A percentile compares a stretch with the other conserved stretches of the same genome.
Conservation (phyloP, 345 rosid genomes). For the Citrus medica region DNA sequence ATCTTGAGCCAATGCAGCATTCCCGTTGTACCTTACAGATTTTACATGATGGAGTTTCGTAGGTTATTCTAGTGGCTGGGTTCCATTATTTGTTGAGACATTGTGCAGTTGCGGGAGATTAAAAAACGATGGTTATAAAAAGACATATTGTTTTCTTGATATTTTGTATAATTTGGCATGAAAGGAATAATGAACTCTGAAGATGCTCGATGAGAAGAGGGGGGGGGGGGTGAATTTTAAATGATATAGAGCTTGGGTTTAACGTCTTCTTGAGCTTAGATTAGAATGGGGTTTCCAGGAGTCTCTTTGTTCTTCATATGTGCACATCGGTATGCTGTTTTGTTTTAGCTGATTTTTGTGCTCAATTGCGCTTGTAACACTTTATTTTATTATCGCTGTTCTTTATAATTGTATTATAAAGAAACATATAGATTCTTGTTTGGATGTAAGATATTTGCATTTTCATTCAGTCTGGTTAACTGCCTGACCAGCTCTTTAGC, state of each 20-base stretch:
- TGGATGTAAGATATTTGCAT: not conserved
- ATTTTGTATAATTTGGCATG: not conserved
- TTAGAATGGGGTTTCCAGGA: not conserved
- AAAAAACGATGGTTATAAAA: not conserved
- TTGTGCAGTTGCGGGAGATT: not conserved
- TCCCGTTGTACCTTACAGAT: too few relatives aligned
- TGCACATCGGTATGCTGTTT: not conserved
- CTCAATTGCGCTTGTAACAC: not conserved
- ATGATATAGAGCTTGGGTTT: not conserved
- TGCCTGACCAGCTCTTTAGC: too few relatives aligned
- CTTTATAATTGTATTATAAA: not conserved
- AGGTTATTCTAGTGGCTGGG: not conserved
- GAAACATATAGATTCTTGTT: not conserved
- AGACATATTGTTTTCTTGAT: not conserved
- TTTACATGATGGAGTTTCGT: not conserved
- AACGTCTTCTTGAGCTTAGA: not conserved
- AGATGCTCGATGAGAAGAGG: not conserved
- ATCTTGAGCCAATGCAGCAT: not conserved
- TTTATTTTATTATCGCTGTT: not conserved
- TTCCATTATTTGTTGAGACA: not conserved
- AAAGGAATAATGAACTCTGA: not conserved
- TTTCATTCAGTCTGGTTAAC: too few relatives aligned
- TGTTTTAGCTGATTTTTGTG: not conserved
- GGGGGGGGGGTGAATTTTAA: not conserved
- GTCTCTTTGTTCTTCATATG: not conserved